A percentile compares a stretch with the other conserved stretches of the same genome.
Evolutionary conservation across 257 asterid genomes (phyloP).

Genomic region (Sherardia arvensis): DNA sequence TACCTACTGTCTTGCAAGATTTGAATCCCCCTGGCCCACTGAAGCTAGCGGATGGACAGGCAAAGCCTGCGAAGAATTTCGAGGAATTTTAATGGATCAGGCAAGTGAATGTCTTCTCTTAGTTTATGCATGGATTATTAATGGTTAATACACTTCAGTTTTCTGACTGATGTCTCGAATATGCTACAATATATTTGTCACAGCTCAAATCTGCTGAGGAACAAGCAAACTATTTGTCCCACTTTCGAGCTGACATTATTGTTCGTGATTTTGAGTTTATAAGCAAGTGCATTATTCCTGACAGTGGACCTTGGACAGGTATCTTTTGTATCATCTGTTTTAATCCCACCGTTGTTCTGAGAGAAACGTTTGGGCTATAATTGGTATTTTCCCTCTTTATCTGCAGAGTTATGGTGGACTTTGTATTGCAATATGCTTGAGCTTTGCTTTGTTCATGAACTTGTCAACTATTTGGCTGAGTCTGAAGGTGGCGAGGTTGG

Average conservation of each 20-base stretch:
- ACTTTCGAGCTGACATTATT: conserved; percentile 89
- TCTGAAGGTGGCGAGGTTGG: conserved; percentile 96
- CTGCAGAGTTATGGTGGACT: conserved; percentile 97
- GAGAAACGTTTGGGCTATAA: neutral
- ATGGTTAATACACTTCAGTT: neutral
- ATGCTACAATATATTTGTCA: conserved; percentile 65
- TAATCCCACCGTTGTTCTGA: neutral
- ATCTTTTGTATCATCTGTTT: neutral
- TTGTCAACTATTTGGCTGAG: conserved; percentile 60
- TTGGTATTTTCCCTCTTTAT: conserved; percentile 3
- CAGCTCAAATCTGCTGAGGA: conserved; percentile 59
- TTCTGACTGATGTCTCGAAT: conserved; percentile 25
- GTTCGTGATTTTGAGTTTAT: conserved; percentile 84
- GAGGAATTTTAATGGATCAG: conserved; percentile 91
- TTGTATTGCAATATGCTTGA: conserved; percentile 85
- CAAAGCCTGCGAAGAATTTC: conserved; percentile 85
- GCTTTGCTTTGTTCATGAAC: conserved; percentile 74
- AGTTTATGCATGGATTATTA: neutral
- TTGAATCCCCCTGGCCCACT: conserved; percentile 71
- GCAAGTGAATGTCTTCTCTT: conserved; percentile 30
- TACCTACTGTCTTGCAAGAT: conserved; percentile 77
- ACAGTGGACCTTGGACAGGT: conserved; percentile 86
- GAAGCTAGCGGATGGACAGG: conserved; percentile 93
- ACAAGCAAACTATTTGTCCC: conserved; percentile 59
- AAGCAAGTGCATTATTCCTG: conserved; percentile 68